Evolutionary conservation across 192 early-diverging fungal genomes (phyloP).

Genomic region (Chytriomyces sp.): DNA sequence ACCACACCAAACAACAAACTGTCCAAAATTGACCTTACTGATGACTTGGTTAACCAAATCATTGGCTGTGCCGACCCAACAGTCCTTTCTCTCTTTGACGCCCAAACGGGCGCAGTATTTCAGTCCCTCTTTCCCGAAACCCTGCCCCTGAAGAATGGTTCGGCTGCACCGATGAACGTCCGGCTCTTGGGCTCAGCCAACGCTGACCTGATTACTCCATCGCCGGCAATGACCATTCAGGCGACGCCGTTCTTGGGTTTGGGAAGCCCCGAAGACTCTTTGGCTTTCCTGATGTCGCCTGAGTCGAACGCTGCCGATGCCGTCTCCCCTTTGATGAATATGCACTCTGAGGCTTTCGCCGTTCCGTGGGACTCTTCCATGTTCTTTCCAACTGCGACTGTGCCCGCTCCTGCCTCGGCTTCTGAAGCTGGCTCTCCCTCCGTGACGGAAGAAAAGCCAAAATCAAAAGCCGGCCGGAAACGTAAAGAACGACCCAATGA

Average conservation of each 20-base stretch:
- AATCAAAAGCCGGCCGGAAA: constrained; percentile 47
- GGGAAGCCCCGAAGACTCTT: not conserved
- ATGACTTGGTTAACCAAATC: constrained; percentile 12
- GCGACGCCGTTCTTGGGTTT: constrained; percentile 23
- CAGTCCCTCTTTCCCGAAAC: constrained; percentile 26
- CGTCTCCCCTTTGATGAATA: not conserved
- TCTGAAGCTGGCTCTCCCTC: not conserved
- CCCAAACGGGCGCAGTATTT: not conserved
- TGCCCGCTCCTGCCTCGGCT: not conserved
- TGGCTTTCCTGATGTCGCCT: not conserved
- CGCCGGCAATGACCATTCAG: not conserved
- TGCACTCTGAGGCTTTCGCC: constrained; percentile 3
- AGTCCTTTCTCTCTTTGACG: constrained; percentile 20
- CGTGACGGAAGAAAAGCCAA: constrained; percentile 23
- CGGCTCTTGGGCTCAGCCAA: not conserved
- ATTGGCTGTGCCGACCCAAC: constrained; percentile 12
- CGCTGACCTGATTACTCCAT: not conserved
- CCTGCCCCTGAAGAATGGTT: not conserved
- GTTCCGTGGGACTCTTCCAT: constrained; percentile 18
- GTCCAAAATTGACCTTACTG: constrained; percentile 10
- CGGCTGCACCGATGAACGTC: constrained; percentile 37
- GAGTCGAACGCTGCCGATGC: not conserved
- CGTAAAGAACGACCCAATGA: constrained; percentile 50
- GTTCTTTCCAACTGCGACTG: not conserved
- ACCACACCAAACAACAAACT: not conserved